A percentile compares a stretch with the other conserved stretches of the same genome.
Evolutionary conservation across 441 rosid genomes (phyloP).

Genomic region (Isatis lusitanica): DNA sequence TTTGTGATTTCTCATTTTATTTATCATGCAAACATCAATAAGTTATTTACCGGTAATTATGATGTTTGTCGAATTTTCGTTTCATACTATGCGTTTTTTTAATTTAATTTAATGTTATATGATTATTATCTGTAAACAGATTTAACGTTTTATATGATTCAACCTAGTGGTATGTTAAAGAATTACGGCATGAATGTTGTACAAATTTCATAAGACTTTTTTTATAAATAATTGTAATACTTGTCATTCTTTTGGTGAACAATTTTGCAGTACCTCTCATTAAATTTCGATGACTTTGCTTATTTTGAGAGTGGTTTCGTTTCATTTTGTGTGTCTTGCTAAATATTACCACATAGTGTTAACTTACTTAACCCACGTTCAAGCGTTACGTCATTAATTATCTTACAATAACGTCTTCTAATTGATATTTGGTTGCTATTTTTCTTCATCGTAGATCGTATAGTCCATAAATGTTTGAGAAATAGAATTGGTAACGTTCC

Average conservation of each 20-base stretch:
- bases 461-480: no score
- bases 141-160: no score
- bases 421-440: no score
- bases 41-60: background rate
- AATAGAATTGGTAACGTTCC: no score
- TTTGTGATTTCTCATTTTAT: background rate
- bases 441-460: no score
- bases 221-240: no score
- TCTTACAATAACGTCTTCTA: background rate
- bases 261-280: background rate
- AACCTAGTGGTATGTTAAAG: background rate
- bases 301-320: background rate
- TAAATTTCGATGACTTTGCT: background rate
- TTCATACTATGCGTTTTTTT: background rate
- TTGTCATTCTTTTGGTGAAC: no score
- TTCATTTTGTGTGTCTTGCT: background rate
- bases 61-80: background rate
- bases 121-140: background rate
- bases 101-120: background rate
- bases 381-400: background rate
- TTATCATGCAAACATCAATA: background rate
- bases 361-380: background rate
- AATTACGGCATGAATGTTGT: background rate
- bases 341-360: background rate
- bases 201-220: no score